Conservation (phyloP, 805 yeast genomes). For the Myxozyma melibiosi region DNA sequence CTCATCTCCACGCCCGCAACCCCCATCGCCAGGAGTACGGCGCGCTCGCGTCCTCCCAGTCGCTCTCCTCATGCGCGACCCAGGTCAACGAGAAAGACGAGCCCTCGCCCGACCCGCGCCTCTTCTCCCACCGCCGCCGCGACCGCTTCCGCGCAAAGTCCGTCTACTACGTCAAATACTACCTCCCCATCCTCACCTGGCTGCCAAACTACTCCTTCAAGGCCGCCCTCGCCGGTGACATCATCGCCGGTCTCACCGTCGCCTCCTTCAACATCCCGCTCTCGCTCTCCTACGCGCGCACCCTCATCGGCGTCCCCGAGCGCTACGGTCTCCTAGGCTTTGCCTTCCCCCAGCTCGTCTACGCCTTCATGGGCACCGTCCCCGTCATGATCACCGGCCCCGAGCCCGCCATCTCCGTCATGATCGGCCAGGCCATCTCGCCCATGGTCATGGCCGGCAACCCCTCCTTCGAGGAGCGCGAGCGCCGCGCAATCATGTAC, state of each 20-base stretch:
- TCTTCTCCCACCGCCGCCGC: constrained; percentile 28
- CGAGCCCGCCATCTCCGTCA: constrained; percentile 81
- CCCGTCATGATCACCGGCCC: constrained; percentile 92
- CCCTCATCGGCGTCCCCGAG: constrained; percentile 83
- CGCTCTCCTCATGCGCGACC: constrained; percentile 27
- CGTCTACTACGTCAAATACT: constrained; percentile 48
- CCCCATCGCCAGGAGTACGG: constrained; percentile 18
- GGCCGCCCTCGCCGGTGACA: constrained; percentile 55
- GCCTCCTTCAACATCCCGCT: constrained; percentile 93
- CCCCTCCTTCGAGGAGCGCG: constrained; percentile 28
- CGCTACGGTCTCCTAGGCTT: constrained; percentile 75
- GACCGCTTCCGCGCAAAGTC: constrained; percentile 31
- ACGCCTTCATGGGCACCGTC: constrained; percentile 77
- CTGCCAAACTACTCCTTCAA: constrained; percentile 46
- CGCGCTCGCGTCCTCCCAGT: constrained; percentile 24
- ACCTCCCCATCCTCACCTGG: constrained; percentile 62
- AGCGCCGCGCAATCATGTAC: constrained; percentile 30
- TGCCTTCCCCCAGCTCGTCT: constrained; percentile 75
- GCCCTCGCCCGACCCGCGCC: constrained; percentile 22
- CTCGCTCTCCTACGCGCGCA: constrained; percentile 78
- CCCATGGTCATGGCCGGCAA: constrained; percentile 50
- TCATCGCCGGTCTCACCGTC: constrained; percentile 80
- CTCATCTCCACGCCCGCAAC: constrained; percentile 15
- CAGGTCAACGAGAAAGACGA: constrained; percentile 19
- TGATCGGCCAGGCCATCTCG: constrained; percentile 78